Evolutionary conservation across 2,329 filamentous ascomycete species (phyloP).

Genomic region (Drechslerella stenobrocha): DNA sequence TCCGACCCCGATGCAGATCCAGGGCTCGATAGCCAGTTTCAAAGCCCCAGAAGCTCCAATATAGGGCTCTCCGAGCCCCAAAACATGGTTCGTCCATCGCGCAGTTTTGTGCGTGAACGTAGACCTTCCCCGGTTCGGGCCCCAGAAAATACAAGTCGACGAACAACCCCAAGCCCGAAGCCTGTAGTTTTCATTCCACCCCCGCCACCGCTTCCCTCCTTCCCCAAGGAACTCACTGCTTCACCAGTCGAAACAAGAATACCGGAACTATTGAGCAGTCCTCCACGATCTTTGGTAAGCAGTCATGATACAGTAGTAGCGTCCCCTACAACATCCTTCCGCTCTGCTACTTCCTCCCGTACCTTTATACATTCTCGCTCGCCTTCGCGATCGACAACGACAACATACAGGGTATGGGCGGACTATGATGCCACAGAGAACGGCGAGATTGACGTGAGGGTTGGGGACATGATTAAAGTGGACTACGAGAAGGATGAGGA

Average conservation of each 20-base stretch:
- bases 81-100: slow-evolving; percentile 24
- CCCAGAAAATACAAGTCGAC: slow-evolving; percentile 11
- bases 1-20: slow-evolving; percentile 24
- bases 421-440: slow-evolving; percentile 40
- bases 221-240: slow-evolving; percentile 30
- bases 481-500: slow-evolving; percentile 34
- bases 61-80: slow-evolving; percentile 8
- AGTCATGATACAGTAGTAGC: background rate
- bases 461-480: slow-evolving; percentile 46
- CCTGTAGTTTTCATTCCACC: slow-evolving; percentile 36
- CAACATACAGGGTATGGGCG: slow-evolving; percentile 42
- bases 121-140: slow-evolving; percentile 15
- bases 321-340: background rate
- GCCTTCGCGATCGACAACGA: slow-evolving; percentile 16
- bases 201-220: slow-evolving; percentile 36
- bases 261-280: slow-evolving; percentile 22
- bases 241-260: slow-evolving; percentile 21
- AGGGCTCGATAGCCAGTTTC: slow-evolving; percentile 4
- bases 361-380: slow-evolving; percentile 21
- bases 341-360: slow-evolving; percentile 5
- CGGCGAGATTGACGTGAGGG: slow-evolving; percentile 32
- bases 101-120: slow-evolving; percentile 36
- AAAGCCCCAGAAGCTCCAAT: slow-evolving; percentile 9
- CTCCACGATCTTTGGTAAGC: slow-evolving; percentile 8
- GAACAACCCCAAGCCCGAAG: slow-evolving; percentile 27